These are phyloP conservation scores for Pisolithus sp. DNA, from an alignment of 768 basidiomycete genomes.

Conservation along the genomic window DNA sequence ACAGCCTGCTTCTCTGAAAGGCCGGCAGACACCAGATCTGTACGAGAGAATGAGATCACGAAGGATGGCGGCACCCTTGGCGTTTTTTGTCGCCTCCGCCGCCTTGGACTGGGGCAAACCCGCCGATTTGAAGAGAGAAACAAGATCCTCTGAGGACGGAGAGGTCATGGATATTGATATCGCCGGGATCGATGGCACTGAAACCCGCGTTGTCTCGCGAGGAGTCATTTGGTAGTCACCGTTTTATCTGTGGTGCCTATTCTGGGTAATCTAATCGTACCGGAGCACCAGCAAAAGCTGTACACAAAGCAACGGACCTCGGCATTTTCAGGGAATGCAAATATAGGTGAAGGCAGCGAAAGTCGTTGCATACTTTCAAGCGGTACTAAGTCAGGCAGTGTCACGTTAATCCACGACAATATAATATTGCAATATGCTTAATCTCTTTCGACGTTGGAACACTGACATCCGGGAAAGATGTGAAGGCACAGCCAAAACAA, in stretches of 20 bases:
- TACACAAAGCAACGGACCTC: no score
- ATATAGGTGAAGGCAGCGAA: no score
- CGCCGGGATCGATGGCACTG: not conserved
- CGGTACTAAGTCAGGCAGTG: no score
- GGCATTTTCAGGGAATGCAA: no score
- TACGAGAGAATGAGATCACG: constrained; percentile 61
- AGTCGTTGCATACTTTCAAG: no score
- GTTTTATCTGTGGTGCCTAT: constrained; percentile 7
- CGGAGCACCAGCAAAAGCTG: no score
- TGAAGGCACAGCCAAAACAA: no score
- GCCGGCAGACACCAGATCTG: constrained; percentile 34
- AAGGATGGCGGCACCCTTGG: constrained; percentile 68
- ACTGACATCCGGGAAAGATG: no score
- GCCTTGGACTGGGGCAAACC: constrained; percentile 75
- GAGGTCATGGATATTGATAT: constrained; percentile 3
- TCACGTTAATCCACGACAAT: no score
- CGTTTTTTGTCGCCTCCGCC: constrained; percentile 71
- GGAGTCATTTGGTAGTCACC: constrained; percentile 6
- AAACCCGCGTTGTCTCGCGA: not conserved
- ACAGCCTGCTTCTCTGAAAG: constrained; percentile 76
- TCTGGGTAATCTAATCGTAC: not conserved
- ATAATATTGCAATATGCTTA: no score
- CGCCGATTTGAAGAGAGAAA: constrained; percentile 62
- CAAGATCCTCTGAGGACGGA: constrained; percentile 8
- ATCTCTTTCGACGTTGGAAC: no score